Base-by-base conservation (phyloP, 2,329 filamentous ascomycete species). In the Sporothrix euskadiensis region DNA sequence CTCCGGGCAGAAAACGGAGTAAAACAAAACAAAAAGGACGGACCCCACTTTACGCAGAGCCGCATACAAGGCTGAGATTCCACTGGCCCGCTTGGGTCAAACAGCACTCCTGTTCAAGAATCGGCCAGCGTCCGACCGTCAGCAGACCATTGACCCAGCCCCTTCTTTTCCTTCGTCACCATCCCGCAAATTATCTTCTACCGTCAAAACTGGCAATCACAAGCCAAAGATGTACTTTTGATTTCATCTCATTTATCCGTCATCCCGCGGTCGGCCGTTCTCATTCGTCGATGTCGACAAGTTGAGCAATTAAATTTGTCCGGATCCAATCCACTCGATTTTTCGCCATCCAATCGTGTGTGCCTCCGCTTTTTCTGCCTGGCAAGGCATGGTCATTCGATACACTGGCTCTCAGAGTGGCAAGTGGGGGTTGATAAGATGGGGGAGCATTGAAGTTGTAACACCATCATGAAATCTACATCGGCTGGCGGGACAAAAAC, bases 31-130 rank as follows among this genome's bases (percentile, higher is more conserved):
- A 44, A 22, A 26, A 12, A 35, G 10, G 44, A 41, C 22, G 44
- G 59, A 26, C 35, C 35, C 59, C 59, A 65, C 59, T 26, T n/a
- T 10, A 9, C 7, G 35, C 59, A 65, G 59, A 65, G 59, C 59
- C 59, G 59, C 59, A 65, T 44, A 65, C 59, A 65, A 44, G 59
- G 59, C 59, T 65, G 59, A 44, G 35, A 65, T 44, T n/a, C 44
- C 39, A 65, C 59, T 65, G 59, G 59, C 26, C 52, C 52, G 44
- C 44, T 57, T 57, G 10, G 26, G 26, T 32, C 54, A 30, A 32
- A 57, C 26, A 30, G 4, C 54, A 57, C 26, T 12, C 56, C 14
- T 5, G 19, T 14, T 2, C 44, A 49, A 19, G 10, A 14, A 19
- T 3, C 59, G 19, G 35, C 35, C 19, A n/a, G 59, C 35, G 59